These are phyloP conservation scores for Penicillium sp. DNA, from an alignment of 2,329 filamentous ascomycete species.

Conservation along the genomic window DNA sequence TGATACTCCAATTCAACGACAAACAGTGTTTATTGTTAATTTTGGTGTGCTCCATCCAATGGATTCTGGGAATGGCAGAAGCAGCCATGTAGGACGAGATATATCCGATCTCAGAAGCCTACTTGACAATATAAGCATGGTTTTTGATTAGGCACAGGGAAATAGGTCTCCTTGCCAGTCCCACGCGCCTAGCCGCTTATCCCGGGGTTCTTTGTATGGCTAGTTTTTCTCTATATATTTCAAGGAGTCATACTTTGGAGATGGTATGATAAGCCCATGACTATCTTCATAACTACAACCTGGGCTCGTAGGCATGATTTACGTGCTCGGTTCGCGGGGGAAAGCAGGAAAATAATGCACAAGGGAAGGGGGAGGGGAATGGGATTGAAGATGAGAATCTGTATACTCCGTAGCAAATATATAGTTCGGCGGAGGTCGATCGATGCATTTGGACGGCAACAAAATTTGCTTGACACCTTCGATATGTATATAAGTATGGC, in stretches of 20 bases:
- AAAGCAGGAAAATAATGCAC: too few species aligned
- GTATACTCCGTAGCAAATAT: background rate
- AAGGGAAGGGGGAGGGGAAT: too few species aligned
- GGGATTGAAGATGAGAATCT: background rate
- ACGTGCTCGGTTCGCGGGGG: background rate
- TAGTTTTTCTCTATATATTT: background rate
- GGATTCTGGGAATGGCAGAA: background rate
- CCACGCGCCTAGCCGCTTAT: background rate
- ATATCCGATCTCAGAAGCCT: background rate
- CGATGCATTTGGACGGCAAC: background rate
- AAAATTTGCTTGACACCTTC: background rate
- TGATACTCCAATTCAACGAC: constrained; percentile 23
- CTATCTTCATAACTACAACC: background rate
- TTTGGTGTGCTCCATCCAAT: background rate
- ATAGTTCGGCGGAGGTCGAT: background rate
- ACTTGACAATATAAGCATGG: background rate
- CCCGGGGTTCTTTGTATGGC: background rate
- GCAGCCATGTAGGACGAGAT: background rate
- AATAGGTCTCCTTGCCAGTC: background rate
- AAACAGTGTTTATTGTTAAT: constrained; percentile 1
- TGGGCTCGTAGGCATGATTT: background rate
- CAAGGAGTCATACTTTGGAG: background rate
- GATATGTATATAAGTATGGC: too few species aligned
- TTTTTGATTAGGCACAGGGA: background rate
- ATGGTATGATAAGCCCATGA: background rate